phyloP scores from a whole-genome alignment of 2,329 filamentous ascomycete genomes.

The Curvularia eragrostidis region DNA sequence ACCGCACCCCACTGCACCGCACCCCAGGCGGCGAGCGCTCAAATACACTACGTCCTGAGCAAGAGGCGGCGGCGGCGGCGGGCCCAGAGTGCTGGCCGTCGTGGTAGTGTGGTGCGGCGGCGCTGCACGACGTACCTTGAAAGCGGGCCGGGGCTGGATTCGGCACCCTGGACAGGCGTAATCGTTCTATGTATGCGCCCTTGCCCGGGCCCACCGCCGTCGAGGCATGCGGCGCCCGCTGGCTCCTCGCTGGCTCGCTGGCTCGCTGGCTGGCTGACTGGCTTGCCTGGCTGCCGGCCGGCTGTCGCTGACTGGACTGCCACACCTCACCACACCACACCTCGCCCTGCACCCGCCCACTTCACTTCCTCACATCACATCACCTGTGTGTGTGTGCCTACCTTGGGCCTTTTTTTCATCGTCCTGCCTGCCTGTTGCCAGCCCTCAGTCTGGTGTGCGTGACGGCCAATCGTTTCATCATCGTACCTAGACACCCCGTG shows the following conservation, averaged over 20 bases:
- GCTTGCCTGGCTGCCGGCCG: not conserved
- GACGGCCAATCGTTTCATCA: constrained; percentile 51
- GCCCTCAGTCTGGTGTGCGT: constrained; percentile 43
- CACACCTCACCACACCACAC: constrained; percentile 18
- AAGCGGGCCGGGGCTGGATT: constrained; percentile 40
- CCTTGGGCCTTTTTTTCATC: constrained; percentile 13
- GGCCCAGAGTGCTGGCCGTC: constrained; percentile 3
- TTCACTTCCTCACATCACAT: constrained; percentile 14
- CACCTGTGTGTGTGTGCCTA: constrained; percentile 5
- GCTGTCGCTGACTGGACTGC: not conserved
- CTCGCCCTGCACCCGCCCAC: constrained; percentile 20
- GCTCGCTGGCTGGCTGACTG: not conserved
- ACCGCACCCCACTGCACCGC: not conserved
- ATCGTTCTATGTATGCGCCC: constrained; percentile 47
- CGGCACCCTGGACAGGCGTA: constrained; percentile 40
- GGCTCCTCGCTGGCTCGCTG: not conserved
- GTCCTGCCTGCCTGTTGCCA: constrained; percentile 24
- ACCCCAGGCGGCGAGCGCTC: not conserved
- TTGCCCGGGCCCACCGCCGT: constrained; percentile 44
- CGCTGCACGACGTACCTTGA: constrained; percentile 45
- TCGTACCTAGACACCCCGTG: constrained; percentile 47
- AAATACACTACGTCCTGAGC: not conserved
- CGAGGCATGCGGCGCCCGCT: constrained; percentile 30
- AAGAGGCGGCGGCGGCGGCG: not conserved
- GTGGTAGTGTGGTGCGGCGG: constrained; percentile 33